Evolutionary conservation across 2,329 filamentous ascomycete genomes (phyloP), one percentile per base, ranked within the genome.

Genomic region (Cucurbitaria berberidis): DNA sequence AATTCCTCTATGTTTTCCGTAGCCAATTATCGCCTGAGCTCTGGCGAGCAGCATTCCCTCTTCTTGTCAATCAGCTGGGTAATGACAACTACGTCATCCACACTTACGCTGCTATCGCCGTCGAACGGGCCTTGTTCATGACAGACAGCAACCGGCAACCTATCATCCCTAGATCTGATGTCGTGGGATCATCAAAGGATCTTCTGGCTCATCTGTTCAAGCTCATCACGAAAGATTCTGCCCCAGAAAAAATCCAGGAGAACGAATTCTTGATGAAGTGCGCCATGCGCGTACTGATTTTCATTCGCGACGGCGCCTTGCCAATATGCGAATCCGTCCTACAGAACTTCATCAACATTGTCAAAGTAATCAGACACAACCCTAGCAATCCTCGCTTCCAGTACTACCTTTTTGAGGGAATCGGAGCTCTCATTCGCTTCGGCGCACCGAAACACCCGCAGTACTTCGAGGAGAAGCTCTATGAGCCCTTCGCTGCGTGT

Each of bases 221-320:
- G 60, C 82, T 99, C 46, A 91, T 99, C 61, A 90, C 96, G 71
- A 91, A 89, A 71, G 89, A 96, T 65, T 82, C 83, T 3, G 88
- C 89, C 10, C 89, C 96, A 1, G 86, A 93, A 60, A 99, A 98
- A 81, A 87, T 99, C 57, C 95, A 99, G 72, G 95, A 99, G 77
- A 99, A 99, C 71, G 95, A 99, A 73, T 99, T 98, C 74, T 76
- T 99, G 69, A 98, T 99, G 93, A 90, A 92, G 67, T 99, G 95
- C 68, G 91, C 97, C 51, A 99, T 99, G 95, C 86, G 95, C 66
- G 93, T 99, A 11, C 81, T 99, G 55, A 92, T 99, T 61, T 93
- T 98, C 59, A 89, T 98, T 75, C 90, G 89, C 72, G 93, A 96
- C 42, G 89, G 87, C 24, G 86, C 93, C 13, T 77, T 87, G 2